Evolutionary conservation across 441 rosid genomes (phyloP).

Genomic region (Erysimum pusillum): DNA sequence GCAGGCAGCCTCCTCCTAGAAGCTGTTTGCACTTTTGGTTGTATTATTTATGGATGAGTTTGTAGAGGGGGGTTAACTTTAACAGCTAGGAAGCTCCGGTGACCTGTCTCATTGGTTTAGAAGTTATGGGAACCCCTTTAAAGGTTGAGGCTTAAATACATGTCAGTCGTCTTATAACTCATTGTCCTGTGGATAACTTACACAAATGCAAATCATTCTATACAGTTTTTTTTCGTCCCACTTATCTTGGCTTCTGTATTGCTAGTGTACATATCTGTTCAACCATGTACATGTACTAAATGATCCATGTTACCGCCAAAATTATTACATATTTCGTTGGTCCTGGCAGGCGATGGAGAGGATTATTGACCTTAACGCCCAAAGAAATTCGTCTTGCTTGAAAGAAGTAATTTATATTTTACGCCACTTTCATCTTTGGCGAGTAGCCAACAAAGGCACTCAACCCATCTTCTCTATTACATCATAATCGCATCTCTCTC

Average conservation of each 20-base stretch:
- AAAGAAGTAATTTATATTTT: not conserved
- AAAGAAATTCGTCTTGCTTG: constrained; percentile 1
- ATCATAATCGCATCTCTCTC: constrained; percentile 4
- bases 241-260: constrained; percentile 5
- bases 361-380: constrained; percentile 11
- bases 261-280: constrained; percentile 20
- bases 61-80: constrained; percentile 14
- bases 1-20: constrained; percentile 31
- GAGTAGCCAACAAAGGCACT: constrained; percentile 2
- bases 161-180: constrained; percentile 10
- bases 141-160: constrained; percentile 30
- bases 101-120: constrained; percentile 18
- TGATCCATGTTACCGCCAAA: constrained; percentile 15
- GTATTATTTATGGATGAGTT: constrained; percentile 26
- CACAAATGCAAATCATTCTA: constrained; percentile 34
- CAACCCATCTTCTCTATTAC: not conserved
- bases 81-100: constrained; percentile 34
- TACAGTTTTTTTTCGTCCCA: constrained; percentile 29
- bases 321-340: constrained; percentile 3
- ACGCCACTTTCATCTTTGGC: not conserved
- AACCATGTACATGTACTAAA: constrained; percentile 7
- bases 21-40: constrained; percentile 37
- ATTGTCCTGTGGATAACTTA: constrained; percentile 33
- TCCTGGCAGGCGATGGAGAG: constrained; percentile 6
- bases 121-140: constrained; percentile 27